Conservation (phyloP, 148 eudicot genomes). For the Chenopodium formosanum region DNA sequence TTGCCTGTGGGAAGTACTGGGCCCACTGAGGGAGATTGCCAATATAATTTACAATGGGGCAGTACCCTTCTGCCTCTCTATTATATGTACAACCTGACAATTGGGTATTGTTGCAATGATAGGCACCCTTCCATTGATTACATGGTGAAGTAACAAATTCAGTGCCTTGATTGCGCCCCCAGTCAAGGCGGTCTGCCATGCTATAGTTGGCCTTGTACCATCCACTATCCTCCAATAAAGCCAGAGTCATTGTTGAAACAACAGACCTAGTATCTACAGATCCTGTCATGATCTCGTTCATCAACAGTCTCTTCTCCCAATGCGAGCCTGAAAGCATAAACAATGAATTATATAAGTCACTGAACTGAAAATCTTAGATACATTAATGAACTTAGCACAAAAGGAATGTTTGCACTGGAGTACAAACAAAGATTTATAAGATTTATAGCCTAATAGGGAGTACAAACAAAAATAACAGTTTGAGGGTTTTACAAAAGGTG, state of each 20-base stretch:
- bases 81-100: conserved; percentile 96
- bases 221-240: conserved; percentile 93
- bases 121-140: conserved; percentile 94
- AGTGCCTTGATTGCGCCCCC: conserved; percentile 95
- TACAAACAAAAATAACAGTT: neutral
- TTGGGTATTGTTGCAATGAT: conserved; percentile 90
- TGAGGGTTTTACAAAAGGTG: neutral
- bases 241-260: conserved; percentile 91
- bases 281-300: conserved; percentile 99
- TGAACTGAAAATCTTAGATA: neutral
- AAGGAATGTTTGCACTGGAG: neutral
- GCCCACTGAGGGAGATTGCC: conserved; percentile 95
- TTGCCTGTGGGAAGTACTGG: conserved; percentile 89
- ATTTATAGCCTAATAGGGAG: neutral
- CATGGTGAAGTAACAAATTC: conserved; percentile 84
- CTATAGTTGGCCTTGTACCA: conserved; percentile 97
- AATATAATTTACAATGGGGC: conserved; percentile 78
- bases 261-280: conserved; percentile 97
- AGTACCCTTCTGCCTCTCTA: conserved; percentile 97
- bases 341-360: conserved; percentile 10
- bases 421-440: neutral
- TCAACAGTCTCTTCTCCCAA: conserved; percentile 98
- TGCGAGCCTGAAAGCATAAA: conserved; percentile 71
- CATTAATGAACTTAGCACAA: neutral
- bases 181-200: conserved; percentile 93